phyloP scores from a whole-genome alignment of 2,329 filamentous ascomycete species.

The Myriosclerotinia scirpicola region DNA sequence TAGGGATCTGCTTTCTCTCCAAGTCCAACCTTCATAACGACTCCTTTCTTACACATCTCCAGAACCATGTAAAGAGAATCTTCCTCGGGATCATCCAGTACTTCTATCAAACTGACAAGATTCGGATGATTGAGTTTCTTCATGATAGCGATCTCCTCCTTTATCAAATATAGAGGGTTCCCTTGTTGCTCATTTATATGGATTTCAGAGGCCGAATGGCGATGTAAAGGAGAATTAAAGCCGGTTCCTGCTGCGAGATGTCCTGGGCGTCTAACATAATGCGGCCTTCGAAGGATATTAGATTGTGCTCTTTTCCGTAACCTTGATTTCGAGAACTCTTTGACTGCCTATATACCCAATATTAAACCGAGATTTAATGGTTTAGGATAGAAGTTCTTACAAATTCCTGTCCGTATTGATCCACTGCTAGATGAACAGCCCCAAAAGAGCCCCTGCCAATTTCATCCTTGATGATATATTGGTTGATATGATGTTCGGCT shows the following conservation, averaged over 20 bases:
- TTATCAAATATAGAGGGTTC: constrained; percentile 79
- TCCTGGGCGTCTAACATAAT: constrained; percentile 53
- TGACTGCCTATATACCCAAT: constrained; percentile 68
- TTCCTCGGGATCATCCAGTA: constrained; percentile 91
- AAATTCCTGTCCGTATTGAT: constrained; percentile 91
- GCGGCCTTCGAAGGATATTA: constrained; percentile 71
- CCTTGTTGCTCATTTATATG: constrained; percentile 60
- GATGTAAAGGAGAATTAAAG: constrained; percentile 46
- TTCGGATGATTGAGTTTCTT: constrained; percentile 97
- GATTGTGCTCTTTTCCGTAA: constrained; percentile 89
- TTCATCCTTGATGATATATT: constrained; percentile 91
- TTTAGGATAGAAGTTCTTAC: constrained; percentile 52
- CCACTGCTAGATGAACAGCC: constrained; percentile 83
- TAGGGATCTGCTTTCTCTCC: constrained; percentile 81
- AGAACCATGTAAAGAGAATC: constrained; percentile 98
- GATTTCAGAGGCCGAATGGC: constrained; percentile 54
- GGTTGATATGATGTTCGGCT: constrained; percentile 85
- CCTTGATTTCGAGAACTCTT: constrained; percentile 94
- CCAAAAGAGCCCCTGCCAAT: constrained; percentile 97
- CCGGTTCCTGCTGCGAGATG: constrained; percentile 46
- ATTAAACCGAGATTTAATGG: constrained; percentile 14
- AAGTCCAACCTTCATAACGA: constrained; percentile 94
- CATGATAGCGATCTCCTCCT: constrained; percentile 98
- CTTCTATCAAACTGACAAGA: constrained; percentile 89
- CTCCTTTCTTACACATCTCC: constrained; percentile 98